Base-by-base conservation (phyloP, 2,329 filamentous ascomycete genomes). In the Macrophomina pseudophaseolina region DNA sequence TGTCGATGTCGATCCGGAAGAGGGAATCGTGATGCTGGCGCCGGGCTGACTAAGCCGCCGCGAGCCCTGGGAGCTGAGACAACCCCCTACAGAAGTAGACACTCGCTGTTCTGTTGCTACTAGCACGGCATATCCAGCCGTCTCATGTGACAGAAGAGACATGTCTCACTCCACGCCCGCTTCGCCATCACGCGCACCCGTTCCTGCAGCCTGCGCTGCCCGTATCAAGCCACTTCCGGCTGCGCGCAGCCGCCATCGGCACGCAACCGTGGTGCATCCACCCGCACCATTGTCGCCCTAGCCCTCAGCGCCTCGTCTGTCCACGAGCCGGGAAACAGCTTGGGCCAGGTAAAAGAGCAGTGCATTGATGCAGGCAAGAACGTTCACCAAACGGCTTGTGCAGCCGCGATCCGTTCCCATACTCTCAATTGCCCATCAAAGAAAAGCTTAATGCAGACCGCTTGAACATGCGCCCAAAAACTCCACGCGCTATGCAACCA, bases 11-110 rank as follows among this genome's bases (percentile, higher is more conserved):
- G 58, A 62, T 62, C 58, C 56, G 56, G 56, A 62, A 51, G 64
- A 66, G 64, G 64, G 53, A 59, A 66, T 59, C 42, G 64, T 53
- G 64, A 66, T 66, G 54, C 53, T 66, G 64, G 52, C 23, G 23
- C 64, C 38, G 42, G 28, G 33, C 32, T 59, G 54, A 59, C 54
- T 60, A 66, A 66, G 64, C 64, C 35, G 35, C 35, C 11, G 35
- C 11, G 11, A 7, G 35, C 35, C 35, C 35, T 38, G 35, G 11
- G 35, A 38, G 35, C 35, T 38, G 35, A 38, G 35, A 38, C 35
- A 38, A 38, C 35, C 7, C 35, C 35, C 7, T 38, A 38, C 35
- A 38, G 7, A 7, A 8, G 7, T 38, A 38, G 6, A 8, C 35
- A 18, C 28, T 28, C 30, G 49, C 49, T 3, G 28, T 32, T 5